phyloP scores from a whole-genome alignment of 2,329 filamentous ascomycete genomes.

The Pezicula neosporulosa region DNA sequence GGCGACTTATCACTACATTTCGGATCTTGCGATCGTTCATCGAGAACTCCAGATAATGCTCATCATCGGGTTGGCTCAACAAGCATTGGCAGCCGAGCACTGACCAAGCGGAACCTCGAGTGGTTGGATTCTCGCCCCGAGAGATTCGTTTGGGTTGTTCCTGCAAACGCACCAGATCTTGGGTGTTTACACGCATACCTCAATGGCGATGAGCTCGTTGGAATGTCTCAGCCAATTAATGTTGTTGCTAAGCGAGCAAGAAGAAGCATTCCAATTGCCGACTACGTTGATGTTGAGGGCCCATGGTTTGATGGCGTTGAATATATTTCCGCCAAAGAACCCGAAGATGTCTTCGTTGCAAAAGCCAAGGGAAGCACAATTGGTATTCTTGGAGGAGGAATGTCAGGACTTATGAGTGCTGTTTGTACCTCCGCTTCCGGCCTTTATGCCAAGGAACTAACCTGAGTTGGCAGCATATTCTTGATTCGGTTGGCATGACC shows the following conservation, averaged over 20 bases:
- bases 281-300: conserved; percentile 31
- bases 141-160: conserved; percentile 34
- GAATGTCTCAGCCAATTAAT: background rate
- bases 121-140: conserved; percentile 34
- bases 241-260: background rate
- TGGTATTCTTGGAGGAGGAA: conserved; percentile 63
- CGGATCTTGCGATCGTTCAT: conserved; percentile 51
- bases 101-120: conserved; percentile 41
- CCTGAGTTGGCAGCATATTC: conserved; percentile 26
- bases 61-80: conserved; percentile 14
- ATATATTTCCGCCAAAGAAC: conserved; percentile 51
- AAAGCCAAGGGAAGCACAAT: conserved; percentile 54
- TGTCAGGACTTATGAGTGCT: conserved; percentile 57
- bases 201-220: background rate
- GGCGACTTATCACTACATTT: conserved; percentile 42
- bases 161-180: conserved; percentile 21
- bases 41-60: conserved; percentile 29
- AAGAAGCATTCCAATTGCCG: background rate
- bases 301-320: conserved; percentile 66
- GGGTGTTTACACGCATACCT: conserved; percentile 27
- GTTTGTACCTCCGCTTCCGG: conserved; percentile 3
- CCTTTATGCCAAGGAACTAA: background rate
- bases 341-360: conserved; percentile 47
- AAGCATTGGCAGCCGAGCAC: conserved; percentile 34
- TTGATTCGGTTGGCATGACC: conserved; percentile 41